A percentile compares a stretch with the other conserved stretches of the same genome.
These are phyloP conservation scores for Aspergillus niger DNA, from an alignment of 2,329 filamentous ascomycete species.

Conservation along the genomic window DNA sequence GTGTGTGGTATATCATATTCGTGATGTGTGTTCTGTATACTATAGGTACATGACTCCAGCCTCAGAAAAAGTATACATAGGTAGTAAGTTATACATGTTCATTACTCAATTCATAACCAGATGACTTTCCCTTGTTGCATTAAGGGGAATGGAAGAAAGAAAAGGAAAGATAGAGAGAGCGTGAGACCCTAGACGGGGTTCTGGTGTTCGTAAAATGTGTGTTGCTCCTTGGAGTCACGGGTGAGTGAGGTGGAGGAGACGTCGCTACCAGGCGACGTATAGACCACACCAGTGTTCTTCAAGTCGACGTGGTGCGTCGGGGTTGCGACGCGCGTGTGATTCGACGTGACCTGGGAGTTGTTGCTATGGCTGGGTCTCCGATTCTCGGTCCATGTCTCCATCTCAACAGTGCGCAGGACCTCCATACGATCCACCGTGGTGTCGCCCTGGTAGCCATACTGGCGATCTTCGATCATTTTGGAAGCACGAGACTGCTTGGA, in stretches of 20 bases:
- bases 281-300: slow-evolving; percentile 20
- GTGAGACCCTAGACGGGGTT: background rate
- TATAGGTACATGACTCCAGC: background rate
- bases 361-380: slow-evolving; percentile 19
- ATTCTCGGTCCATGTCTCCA: slow-evolving; percentile 36
- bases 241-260: slow-evolving; percentile 21
- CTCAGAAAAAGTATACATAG: background rate
- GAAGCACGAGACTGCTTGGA: slow-evolving; percentile 23
- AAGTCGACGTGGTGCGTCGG: slow-evolving; percentile 19
- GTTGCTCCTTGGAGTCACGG: slow-evolving; percentile 5
- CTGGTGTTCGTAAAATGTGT: slow-evolving; percentile 5
- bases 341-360: slow-evolving; percentile 22
- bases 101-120: background rate
- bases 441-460: slow-evolving; percentile 22
- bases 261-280: slow-evolving; percentile 27
- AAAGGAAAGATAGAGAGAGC: background rate
- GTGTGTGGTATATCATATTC: background rate
- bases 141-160: background rate
- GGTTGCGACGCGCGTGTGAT: slow-evolving; percentile 18
- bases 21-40: background rate
- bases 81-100: background rate
- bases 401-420: slow-evolving; percentile 39
- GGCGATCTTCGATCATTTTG: slow-evolving; percentile 13
- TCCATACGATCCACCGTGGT: slow-evolving; percentile 25
- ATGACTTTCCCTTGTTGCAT: background rate